Evolutionary conservation across 1,284 basidiomycete species (phyloP).

Genomic region (Ustanciosporium gigantosporum): DNA sequence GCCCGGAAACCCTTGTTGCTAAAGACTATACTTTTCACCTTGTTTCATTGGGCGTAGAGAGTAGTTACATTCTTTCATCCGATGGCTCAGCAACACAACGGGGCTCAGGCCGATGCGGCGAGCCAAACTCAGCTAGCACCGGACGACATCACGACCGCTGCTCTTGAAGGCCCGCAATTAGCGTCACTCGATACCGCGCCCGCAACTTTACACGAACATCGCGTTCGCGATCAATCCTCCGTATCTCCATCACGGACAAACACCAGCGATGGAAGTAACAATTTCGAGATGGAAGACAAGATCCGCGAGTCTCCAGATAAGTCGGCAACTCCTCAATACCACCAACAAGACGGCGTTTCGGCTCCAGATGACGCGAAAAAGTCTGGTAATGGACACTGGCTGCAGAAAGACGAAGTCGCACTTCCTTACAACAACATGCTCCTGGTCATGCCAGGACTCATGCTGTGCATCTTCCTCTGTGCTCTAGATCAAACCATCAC

Average conservation of each 20-base stretch:
- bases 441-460: slow-evolving; percentile 48
- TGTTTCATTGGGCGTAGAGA: no score
- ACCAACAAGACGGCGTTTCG: no score
- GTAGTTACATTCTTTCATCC: no score
- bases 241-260: neutral
- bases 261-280: neutral
- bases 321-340: neutral
- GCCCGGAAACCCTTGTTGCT: no score
- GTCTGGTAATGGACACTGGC: slow-evolving; percentile 27
- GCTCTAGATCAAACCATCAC: slow-evolving; percentile 61
- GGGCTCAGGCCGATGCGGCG: no score
- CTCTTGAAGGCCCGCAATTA: neutral
- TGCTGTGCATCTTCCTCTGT: slow-evolving; percentile 33
- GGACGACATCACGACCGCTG: neutral
- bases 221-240: neutral
- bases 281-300: neutral
- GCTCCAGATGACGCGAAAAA: neutral
- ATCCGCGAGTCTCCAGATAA: no score
- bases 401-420: slow-evolving; percentile 31
- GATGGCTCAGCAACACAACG: no score
- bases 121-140: no score
- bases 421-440: slow-evolving; percentile 52
- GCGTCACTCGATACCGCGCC: neutral
- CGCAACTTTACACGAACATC: neutral
- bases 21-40: no score